phyloP scores from a whole-genome alignment of 176 grass and related monocot genomes.

The Hordeum vulgare region DNA sequence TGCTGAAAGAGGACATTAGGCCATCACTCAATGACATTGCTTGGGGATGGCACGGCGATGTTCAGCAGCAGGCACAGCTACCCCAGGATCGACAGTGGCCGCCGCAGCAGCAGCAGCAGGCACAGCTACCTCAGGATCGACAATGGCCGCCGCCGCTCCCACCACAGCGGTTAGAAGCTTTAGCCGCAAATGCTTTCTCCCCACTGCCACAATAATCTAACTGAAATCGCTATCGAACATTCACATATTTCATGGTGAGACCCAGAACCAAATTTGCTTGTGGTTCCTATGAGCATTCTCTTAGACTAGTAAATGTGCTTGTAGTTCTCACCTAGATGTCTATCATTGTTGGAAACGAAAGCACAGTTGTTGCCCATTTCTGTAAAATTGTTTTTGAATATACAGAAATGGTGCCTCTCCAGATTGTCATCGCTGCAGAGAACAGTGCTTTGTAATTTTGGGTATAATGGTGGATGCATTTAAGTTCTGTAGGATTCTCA shows the following conservation, averaged over 20 bases:
- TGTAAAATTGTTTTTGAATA: slow-evolving; percentile 3
- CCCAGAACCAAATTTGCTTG: background rate
- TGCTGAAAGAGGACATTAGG: slow-evolving; percentile 62
- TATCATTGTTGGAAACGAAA: background rate
- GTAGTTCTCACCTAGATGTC: background rate
- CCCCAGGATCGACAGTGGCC: background rate
- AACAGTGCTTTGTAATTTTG: background rate
- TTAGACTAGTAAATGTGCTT: background rate
- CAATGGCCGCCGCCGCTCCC: background rate
- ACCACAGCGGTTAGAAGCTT: background rate
- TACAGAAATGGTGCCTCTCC: background rate
- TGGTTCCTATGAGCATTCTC: no score
- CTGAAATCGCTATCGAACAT: background rate
- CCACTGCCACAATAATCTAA: background rate
- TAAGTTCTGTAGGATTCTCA: background rate
- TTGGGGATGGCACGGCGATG: slow-evolving; percentile 69
- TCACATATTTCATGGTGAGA: background rate
- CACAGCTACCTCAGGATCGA: background rate
- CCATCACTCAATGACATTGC: slow-evolving; percentile 61
- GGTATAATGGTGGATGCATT: background rate
- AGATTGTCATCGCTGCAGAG: background rate
- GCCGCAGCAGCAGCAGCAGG: background rate
- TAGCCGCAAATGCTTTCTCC: background rate
- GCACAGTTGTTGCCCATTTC: background rate
- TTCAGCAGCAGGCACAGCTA: background rate